Conservation (phyloP, 805 yeast genomes). For the Kuraishia capsulata region DNA sequence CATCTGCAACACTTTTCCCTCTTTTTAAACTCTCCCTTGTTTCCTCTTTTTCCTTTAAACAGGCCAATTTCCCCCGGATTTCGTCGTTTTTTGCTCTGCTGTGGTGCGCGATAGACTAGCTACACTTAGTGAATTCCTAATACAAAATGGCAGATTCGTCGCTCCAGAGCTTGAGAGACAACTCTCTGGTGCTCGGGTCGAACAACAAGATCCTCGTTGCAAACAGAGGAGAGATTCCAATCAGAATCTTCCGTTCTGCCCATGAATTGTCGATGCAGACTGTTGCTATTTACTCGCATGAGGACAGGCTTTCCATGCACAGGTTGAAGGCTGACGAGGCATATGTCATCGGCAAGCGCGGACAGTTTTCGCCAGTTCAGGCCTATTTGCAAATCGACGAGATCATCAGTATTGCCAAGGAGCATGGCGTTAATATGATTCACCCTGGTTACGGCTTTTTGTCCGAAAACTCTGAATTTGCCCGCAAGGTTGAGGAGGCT, state of each 20-base stretch:
- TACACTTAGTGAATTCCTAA: too few species aligned
- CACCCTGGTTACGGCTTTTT: constrained; percentile 92
- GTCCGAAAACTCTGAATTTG: constrained; percentile 89
- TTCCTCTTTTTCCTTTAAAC: too few species aligned
- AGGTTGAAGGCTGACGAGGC: constrained; percentile 91
- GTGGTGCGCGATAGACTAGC: too few species aligned
- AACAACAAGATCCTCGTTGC: constrained; percentile 67
- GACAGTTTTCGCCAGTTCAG: constrained; percentile 90
- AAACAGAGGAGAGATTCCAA: constrained; percentile 80
- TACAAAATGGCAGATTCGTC: too few species aligned
- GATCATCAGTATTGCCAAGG: constrained; percentile 76
- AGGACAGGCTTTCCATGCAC: constrained; percentile 91
- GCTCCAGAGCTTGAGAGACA: constrained; percentile 20
- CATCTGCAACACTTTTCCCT: too few species aligned
- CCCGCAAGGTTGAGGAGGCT: constrained; percentile 78
- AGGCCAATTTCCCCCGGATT: too few species aligned
- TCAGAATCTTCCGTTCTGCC: constrained; percentile 90
- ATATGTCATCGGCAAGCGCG: constrained; percentile 81
- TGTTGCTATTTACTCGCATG: constrained; percentile 94
- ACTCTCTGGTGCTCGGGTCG: constrained; percentile 37
- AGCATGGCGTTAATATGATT: constrained; percentile 73
- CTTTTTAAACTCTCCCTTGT: too few species aligned
- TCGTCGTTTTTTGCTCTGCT: too few species aligned
- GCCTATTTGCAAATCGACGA: constrained; percentile 95
- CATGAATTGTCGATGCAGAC: constrained; percentile 97